Evolutionary conservation across 2,329 filamentous ascomycete genomes (phyloP).

Genomic region (Massarina eburnea): DNA sequence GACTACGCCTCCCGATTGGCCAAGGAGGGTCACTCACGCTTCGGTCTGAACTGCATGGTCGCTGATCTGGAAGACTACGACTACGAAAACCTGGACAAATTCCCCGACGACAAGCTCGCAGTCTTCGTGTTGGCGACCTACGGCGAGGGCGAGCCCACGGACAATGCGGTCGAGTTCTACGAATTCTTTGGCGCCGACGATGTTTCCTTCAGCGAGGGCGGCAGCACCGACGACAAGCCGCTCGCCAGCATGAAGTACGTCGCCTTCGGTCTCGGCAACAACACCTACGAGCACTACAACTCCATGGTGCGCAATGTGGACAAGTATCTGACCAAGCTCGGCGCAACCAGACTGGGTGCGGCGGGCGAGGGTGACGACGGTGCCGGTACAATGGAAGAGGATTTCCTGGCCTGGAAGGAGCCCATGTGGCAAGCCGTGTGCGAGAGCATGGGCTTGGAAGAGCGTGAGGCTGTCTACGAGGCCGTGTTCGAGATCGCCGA

Average conservation of each 20-base stretch:
- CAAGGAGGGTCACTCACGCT: slow-evolving; percentile 95
- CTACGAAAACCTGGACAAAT: slow-evolving; percentile 86
- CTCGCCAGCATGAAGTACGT: slow-evolving; percentile 88
- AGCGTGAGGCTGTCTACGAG: slow-evolving; percentile 95
- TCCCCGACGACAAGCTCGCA: slow-evolving; percentile 86
- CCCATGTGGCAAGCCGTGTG: slow-evolving; percentile 93
- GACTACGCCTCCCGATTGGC: slow-evolving; percentile 95
- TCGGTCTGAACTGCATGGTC: slow-evolving; percentile 96
- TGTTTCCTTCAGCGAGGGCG: slow-evolving; percentile 73
- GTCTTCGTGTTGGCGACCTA: slow-evolving; percentile 98
- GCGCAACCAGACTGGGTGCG: slow-evolving; percentile 79
- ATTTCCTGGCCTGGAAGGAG: slow-evolving; percentile 98
- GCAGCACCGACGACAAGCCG: slow-evolving; percentile 64
- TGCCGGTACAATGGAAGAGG: slow-evolving; percentile 98
- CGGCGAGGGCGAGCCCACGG: slow-evolving; percentile 96
- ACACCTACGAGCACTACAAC: slow-evolving; percentile 99
- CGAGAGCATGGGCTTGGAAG: slow-evolving; percentile 83
- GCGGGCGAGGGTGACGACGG: slow-evolving; percentile 97
- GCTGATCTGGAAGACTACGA: slow-evolving; percentile 98
- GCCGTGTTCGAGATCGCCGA: slow-evolving; percentile 84
- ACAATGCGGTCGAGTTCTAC: slow-evolving; percentile 98
- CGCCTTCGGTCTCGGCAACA: slow-evolving; percentile 95
- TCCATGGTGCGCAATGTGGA: slow-evolving; percentile 94
- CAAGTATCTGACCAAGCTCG: slow-evolving; percentile 76
- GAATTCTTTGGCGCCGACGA: slow-evolving; percentile 90